Evolutionary conservation across 164 flowering plant species (phyloP).

Genomic region (Vitis rupestris): DNA sequence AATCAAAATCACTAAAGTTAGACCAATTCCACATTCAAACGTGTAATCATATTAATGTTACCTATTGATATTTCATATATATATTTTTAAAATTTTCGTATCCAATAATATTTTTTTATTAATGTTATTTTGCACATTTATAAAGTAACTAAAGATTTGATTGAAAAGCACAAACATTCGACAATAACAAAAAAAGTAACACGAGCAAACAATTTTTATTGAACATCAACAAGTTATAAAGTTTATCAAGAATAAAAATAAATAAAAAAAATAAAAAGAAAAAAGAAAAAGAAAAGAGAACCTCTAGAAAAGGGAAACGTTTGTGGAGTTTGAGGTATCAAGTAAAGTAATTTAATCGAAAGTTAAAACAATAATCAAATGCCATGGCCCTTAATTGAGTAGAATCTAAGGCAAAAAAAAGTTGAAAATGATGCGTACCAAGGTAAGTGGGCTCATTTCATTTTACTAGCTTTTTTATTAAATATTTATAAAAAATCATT

Average conservation of each 20-base stretch:
- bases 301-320: background rate
- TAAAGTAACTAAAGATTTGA: background rate
- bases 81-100: too few species aligned
- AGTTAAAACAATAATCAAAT: background rate
- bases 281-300: slow-evolving; percentile 6
- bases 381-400: slow-evolving; percentile 18
- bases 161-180: background rate
- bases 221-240: too few species aligned
- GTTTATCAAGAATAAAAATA: background rate
- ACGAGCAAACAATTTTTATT: too few species aligned
- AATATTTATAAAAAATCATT: background rate
- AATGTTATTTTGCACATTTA: too few species aligned
- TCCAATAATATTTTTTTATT: too few species aligned
- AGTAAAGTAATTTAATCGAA: background rate
- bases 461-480: too few species aligned
- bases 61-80: too few species aligned
- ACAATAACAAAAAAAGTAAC: too few species aligned
- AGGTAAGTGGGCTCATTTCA: too few species aligned
- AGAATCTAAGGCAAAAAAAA: slow-evolving; percentile 18
- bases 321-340: slow-evolving; percentile 16
- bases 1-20: too few species aligned
- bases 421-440: slow-evolving; percentile 13
- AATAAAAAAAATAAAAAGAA: slow-evolving; percentile 5
- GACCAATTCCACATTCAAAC: too few species aligned
- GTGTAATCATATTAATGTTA: too few species aligned